phyloP scores from a whole-genome alignment of 2,329 filamentous ascomycete species.

The Corniculantispora saksenae region DNA sequence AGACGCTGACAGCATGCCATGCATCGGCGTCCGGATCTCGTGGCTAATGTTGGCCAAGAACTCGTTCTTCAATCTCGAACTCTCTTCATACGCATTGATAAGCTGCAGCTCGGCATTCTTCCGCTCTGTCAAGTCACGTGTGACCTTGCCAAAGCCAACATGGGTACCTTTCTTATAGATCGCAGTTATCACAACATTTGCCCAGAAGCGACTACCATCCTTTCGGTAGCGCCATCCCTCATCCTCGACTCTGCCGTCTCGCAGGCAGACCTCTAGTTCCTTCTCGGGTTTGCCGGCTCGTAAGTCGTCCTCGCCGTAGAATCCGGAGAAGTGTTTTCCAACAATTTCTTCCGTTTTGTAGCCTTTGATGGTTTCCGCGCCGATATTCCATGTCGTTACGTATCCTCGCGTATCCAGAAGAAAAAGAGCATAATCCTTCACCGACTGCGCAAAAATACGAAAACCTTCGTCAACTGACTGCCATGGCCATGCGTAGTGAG shows the following conservation, averaged over 20 bases:
- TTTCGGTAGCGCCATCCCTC: conserved; percentile 61
- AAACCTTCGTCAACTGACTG: conserved; percentile 54
- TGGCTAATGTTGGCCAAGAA: conserved; percentile 66
- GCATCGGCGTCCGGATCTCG: conserved; percentile 66
- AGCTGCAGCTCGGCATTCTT: conserved; percentile 55
- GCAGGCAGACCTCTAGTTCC: conserved; percentile 53
- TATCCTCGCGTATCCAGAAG: conserved; percentile 58
- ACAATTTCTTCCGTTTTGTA: conserved; percentile 56
- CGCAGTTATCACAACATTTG: conserved; percentile 60
- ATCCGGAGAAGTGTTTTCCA: conserved; percentile 58
- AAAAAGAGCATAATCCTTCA: conserved; percentile 65
- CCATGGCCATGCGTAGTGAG: conserved; percentile 17
- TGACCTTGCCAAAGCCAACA: conserved; percentile 61
- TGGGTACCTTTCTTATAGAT: conserved; percentile 54
- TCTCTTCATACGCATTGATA: conserved; percentile 60
- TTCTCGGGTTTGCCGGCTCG: conserved; percentile 49
- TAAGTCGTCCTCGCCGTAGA: conserved; percentile 55
- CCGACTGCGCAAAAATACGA: conserved; percentile 61
- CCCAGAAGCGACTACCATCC: conserved; percentile 61
- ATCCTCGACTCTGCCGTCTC: conserved; percentile 58
- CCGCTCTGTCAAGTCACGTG: conserved; percentile 57
- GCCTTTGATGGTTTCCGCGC: conserved; percentile 57
- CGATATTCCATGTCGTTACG: conserved; percentile 59
- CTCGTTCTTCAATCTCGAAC: conserved; percentile 62
- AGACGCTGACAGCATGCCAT: conserved; percentile 62